Conservation (phyloP, 1,284 basidiomycete species). For the Ceratobasidium sp. region DNA sequence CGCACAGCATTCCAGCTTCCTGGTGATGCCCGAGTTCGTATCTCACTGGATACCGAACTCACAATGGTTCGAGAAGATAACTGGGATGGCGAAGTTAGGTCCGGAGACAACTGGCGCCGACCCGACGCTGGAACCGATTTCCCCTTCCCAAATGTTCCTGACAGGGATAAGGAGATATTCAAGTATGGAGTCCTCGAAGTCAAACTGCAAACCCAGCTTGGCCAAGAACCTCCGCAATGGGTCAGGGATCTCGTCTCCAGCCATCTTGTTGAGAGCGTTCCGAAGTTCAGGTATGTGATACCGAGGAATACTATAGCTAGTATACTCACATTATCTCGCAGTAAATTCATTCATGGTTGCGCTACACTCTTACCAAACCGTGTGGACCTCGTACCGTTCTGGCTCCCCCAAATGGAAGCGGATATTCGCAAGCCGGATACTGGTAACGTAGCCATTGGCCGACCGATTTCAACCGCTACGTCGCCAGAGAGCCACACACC, state of each 20-base stretch:
- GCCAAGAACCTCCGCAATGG: conserved; percentile 96
- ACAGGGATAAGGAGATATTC: conserved; percentile 90
- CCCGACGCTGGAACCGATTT: conserved; percentile 92
- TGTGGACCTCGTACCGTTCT: conserved; percentile 98
- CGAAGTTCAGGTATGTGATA: conserved; percentile 74
- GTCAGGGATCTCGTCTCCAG: conserved; percentile 92
- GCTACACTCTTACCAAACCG: conserved; percentile 90
- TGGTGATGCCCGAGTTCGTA: conserved; percentile 95
- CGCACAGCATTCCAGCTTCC: conserved; percentile 98
- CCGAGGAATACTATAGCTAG: neutral
- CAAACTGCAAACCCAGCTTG: conserved; percentile 94
- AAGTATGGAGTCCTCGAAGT: conserved; percentile 95
- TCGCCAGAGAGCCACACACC: conserved; percentile 62
- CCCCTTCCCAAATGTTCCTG: conserved; percentile 80
- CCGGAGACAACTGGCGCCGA: conserved; percentile 90
- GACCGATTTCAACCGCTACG: conserved; percentile 57
- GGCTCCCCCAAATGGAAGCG: conserved; percentile 96
- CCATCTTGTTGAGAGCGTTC: conserved; percentile 91
- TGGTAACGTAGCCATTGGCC: conserved; percentile 74
- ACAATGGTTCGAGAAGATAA: conserved; percentile 95
- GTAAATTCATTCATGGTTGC: conserved; percentile 98
- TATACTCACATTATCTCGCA: conserved; percentile 50
- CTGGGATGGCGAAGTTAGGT: conserved; percentile 83
- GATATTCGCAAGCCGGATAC: conserved; percentile 90
- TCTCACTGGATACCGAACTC: conserved; percentile 96